These are phyloP conservation scores for Fragilaria crotonensis DNA, from an alignment of 108 stramenopile species.

Conservation along the genomic window DNA sequence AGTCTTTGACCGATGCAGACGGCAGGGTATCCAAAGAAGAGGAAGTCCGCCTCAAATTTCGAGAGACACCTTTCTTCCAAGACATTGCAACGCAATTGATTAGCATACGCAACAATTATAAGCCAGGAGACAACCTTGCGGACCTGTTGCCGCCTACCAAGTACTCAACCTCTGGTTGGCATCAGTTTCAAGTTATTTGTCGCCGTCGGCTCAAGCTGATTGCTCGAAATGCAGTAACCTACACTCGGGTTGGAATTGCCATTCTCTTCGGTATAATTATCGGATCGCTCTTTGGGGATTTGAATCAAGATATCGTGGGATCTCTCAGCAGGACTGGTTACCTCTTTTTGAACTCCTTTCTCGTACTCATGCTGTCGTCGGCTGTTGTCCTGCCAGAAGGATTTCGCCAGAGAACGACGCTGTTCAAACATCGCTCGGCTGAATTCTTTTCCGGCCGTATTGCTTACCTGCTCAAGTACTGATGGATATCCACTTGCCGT, in stretches of 20 bases:
- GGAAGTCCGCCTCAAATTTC: no score
- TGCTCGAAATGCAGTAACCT: constrained; percentile 27
- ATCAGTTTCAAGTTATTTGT: constrained; percentile 17
- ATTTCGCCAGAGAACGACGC: constrained; percentile 23
- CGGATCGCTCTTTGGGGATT: constrained; percentile 25
- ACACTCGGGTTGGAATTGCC: constrained; percentile 30
- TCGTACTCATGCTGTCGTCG: constrained; percentile 36
- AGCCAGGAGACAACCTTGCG: not conserved
- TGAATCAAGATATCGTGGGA: constrained; percentile 13
- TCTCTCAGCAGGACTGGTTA: constrained; percentile 29
- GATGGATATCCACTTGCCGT: constrained; percentile 24
- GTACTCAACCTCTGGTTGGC: constrained; percentile 6
- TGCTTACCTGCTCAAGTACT: constrained; percentile 13
- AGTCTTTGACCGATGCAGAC: no score
- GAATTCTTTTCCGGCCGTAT: constrained; percentile 24
- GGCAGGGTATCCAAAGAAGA: no score
- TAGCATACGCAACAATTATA: no score
- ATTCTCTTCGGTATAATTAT: constrained; percentile 29
- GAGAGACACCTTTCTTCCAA: no score
- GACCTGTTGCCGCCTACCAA: constrained; percentile 15
- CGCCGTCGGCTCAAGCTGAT: constrained; percentile 29
- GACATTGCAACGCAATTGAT: no score
- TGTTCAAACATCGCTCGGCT: constrained; percentile 33
- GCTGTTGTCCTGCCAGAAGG: constrained; percentile 29
- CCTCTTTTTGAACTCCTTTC: constrained; percentile 24